phyloP scores from a whole-genome alignment of 2,329 filamentous ascomycete species.

The Neospermospora avenae region DNA sequence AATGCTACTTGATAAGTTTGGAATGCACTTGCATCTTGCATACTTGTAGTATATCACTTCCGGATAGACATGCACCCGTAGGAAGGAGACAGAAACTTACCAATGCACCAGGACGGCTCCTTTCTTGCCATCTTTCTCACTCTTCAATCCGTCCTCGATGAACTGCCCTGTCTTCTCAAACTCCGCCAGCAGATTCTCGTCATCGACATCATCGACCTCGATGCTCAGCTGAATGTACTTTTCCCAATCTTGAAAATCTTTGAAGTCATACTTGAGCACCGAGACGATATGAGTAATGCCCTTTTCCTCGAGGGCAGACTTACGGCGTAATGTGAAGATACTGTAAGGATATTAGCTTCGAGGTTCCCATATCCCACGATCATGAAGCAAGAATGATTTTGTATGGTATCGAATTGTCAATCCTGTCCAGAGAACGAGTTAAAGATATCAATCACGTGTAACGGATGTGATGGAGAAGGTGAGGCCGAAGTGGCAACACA shows the following conservation, averaged over 20 bases:
- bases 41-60: not conserved
- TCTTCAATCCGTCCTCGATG: constrained; percentile 70
- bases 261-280: constrained; percentile 62
- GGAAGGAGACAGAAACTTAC: constrained; percentile 45
- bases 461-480: not conserved
- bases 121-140: constrained; percentile 46
- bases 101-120: constrained; percentile 68
- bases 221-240: constrained; percentile 72
- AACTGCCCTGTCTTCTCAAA: constrained; percentile 77
- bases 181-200: constrained; percentile 80
- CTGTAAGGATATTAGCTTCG: constrained; percentile 43
- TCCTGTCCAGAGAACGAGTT: not conserved
- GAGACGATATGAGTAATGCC: constrained; percentile 91
- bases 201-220: constrained; percentile 86
- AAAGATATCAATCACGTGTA: constrained; percentile 37
- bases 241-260: constrained; percentile 53
- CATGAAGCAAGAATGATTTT: not conserved
- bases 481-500: constrained; percentile 7
- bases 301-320: constrained; percentile 64
- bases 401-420: not conserved
- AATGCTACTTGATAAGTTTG: not conserved
- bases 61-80: not conserved
- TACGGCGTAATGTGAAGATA: constrained; percentile 73
- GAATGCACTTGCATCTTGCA: not conserved
- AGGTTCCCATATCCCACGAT: not conserved